A percentile compares a stretch with the other conserved stretches of the same genome.
These are phyloP conservation scores for Rickenella mellea DNA, from an alignment of 768 basidiomycete species.

Conservation along the genomic window DNA sequence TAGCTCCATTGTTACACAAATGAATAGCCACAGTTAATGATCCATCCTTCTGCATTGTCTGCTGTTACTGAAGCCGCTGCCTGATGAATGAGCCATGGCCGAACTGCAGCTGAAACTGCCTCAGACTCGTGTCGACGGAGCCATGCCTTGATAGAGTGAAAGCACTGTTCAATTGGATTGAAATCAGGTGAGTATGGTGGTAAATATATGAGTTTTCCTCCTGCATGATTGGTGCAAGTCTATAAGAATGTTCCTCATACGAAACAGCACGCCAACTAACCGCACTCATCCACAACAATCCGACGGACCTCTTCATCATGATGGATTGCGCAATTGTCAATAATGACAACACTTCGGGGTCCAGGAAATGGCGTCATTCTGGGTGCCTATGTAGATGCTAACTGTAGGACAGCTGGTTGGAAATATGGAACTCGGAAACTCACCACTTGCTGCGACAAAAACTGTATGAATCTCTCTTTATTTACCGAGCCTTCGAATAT, in stretches of 20 bases:
- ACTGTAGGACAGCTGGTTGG: too few species aligned
- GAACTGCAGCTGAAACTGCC: too few species aligned
- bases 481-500: conserved; percentile 23
- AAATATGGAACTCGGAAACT: too few species aligned
- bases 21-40: conserved; percentile 16
- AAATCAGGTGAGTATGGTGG: conserved; percentile 27
- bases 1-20: too few species aligned
- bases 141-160: conserved; percentile 21
- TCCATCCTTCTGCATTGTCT: conserved; percentile 14
- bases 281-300: conserved; percentile 17
- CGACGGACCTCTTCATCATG: conserved; percentile 24
- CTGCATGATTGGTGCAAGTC: conserved; percentile 8
- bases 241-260: not conserved
- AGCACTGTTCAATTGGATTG: conserved; percentile 27
- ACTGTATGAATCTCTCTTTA: conserved; percentile 13
- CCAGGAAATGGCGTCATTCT: conserved; percentile 24
- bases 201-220: conserved; percentile 19
- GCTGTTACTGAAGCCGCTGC: conserved; percentile 10
- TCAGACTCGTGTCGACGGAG: conserved; percentile 17
- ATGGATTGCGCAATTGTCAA: conserved; percentile 33
- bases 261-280: not conserved
- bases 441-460: conserved; percentile 17
- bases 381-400: too few species aligned
- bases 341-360: conserved; percentile 23
- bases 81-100: conserved; percentile 16